These are phyloP conservation scores for Ophiostoma tasmaniense DNA, from an alignment of 2,329 filamentous ascomycete species.

Conservation along the genomic window DNA sequence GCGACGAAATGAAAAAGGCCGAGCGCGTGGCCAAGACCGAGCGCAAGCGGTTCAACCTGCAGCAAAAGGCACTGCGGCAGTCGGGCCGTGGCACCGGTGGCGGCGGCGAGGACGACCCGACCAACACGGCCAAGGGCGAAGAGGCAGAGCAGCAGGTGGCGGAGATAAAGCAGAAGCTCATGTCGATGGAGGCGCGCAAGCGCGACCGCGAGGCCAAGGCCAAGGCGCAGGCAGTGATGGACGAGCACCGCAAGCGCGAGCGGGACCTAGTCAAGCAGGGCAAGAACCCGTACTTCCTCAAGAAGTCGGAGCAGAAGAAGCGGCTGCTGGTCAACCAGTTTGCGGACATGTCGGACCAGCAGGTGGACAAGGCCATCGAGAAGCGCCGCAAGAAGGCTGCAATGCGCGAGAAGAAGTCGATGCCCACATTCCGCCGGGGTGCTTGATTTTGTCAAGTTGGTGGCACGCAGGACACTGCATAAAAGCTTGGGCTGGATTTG, in stretches of 20 bases:
- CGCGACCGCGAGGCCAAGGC: conserved; percentile 64
- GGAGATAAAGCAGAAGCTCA: conserved; percentile 60
- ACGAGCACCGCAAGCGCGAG: conserved; percentile 72
- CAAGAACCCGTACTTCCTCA: conserved; percentile 88
- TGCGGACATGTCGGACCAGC: conserved; percentile 72
- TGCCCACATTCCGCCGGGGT: conserved; percentile 42
- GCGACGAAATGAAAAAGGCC: conserved; percentile 53
- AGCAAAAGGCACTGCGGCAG: conserved; percentile 25
- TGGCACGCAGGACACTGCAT: not conserved
- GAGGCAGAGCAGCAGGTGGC: conserved; percentile 44
- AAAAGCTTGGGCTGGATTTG: conserved; percentile 17
- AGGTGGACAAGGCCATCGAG: conserved; percentile 79
- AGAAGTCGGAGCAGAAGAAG: conserved; percentile 88
- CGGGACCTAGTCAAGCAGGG: conserved; percentile 78
- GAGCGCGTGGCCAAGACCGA: conserved; percentile 35
- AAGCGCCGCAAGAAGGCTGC: conserved; percentile 82
- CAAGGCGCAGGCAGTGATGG: conserved; percentile 58
- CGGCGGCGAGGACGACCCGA: conserved; percentile 2
- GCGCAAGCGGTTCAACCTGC: conserved; percentile 12
- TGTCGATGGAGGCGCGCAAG: conserved; percentile 70
- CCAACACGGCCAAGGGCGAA: conserved; percentile 6
- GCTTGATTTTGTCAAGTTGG: conserved; percentile 25
- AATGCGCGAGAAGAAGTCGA: conserved; percentile 71
- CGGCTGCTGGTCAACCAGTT: conserved; percentile 70
- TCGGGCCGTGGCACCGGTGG: not conserved